phyloP scores from a whole-genome alignment of 768 basidiomycete genomes.

The Mycena rosella region DNA sequence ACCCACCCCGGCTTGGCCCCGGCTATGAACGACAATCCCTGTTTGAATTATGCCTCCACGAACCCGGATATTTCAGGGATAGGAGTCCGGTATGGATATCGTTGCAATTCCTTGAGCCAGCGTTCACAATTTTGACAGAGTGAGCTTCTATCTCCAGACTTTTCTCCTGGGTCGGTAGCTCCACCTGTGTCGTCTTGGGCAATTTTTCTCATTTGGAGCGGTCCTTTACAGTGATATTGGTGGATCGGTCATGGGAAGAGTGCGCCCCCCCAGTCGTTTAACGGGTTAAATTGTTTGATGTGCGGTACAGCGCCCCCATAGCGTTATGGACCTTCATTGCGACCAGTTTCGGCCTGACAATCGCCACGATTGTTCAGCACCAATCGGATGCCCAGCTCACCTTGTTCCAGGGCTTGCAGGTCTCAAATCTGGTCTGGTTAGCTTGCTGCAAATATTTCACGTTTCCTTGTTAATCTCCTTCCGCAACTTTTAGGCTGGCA shows the following conservation, averaged over 20 bases:
- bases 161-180: slow-evolving; percentile 41
- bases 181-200: background rate
- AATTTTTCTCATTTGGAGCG: slow-evolving; percentile 45
- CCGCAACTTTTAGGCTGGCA: slow-evolving; percentile 50
- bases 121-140: background rate
- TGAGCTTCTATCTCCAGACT: slow-evolving; percentile 47
- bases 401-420: slow-evolving; percentile 55
- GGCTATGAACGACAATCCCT: slow-evolving; percentile 9
- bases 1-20: too few species aligned
- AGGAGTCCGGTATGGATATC: slow-evolving; percentile 29
- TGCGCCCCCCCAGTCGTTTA: background rate
- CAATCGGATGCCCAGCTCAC: slow-evolving; percentile 45
- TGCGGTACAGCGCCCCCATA: slow-evolving; percentile 44
- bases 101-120: background rate
- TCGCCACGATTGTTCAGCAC: slow-evolving; percentile 53
- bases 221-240: slow-evolving; percentile 51
- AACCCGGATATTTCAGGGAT: slow-evolving; percentile 36
- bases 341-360: slow-evolving; percentile 54
- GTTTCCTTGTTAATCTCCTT: background rate
- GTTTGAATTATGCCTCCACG: slow-evolving; percentile 14
- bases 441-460: slow-evolving; percentile 16
- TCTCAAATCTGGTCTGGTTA: slow-evolving; percentile 57
- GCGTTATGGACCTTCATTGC: slow-evolving; percentile 59
- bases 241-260: slow-evolving; percentile 56
- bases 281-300: slow-evolving; percentile 12